Base-by-base conservation (phyloP, 2,329 filamentous ascomycete species). In the Beauveria caledonica region DNA sequence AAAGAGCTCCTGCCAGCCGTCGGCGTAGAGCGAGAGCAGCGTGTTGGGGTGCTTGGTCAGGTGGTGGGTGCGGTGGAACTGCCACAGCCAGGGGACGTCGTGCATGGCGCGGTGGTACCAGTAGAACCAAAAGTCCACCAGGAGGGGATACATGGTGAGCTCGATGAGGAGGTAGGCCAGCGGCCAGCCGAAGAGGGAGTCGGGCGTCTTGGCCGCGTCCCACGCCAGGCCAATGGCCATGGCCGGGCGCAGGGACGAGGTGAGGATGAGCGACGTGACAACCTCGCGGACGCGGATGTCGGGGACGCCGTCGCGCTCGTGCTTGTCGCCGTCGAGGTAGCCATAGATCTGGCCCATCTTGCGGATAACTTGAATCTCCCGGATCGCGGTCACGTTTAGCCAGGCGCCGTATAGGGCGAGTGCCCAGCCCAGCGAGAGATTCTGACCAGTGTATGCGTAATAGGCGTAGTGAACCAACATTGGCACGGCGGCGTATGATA, bases 51-150 rank as follows among this genome's bases (percentile, higher is more conserved):
- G 76, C 62, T 77, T 77, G 45, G 75, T 76, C 3, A 77, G 64
- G 63, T 78, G 76, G 60, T 77, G 76, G 1, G 75, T 77, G 58
- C 74, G 72, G 68, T 78, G 76, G 55, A 70, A 77, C 49, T 74
- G 70, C 76, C 76, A 78, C 13, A 78, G 68, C 1, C 61, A 64
- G 19, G 69, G 66, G 17, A 74, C 53, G 57, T 77, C 75, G 61
- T 78, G 76, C 72, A 76, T 77, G 17, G 69, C 49, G 3, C 75
- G 72, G 62, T 76, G 74, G 61, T 77, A 77, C 70, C 72, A 70
- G 65, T 77, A 77, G 64, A 76, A 77, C 74, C 74, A 78, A 52
- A 77, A 76, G 63, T 78, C 76, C 6, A 78, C 68, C 9, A 78
- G 66, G 54, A 78, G 69, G 3, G 70, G 71, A 62, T 78, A 78